Percentiles rank a stretch among this genome's conserved stretches.
phyloP scores from a whole-genome alignment of 768 basidiomycete genomes.

The Phylloporus arenicola region DNA sequence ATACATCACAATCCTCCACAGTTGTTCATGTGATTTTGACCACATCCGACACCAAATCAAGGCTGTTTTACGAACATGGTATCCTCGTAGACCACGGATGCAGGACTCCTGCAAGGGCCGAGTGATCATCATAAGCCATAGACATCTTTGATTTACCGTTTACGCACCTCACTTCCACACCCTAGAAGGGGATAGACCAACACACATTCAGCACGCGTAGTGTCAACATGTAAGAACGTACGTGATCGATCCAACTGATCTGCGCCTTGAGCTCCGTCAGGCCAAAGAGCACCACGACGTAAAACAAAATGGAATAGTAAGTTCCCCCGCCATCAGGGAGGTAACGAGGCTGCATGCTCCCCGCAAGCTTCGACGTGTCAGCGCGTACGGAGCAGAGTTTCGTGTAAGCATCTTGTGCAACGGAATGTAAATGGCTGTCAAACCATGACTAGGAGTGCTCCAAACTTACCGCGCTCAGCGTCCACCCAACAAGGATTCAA shows the following conservation, averaged over 20 bases:
- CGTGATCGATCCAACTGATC: slow-evolving; percentile 36
- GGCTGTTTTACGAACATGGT: neutral
- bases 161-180: slow-evolving; percentile 32
- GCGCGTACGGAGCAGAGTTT: neutral
- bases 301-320: slow-evolving; percentile 10
- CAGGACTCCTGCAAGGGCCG: slow-evolving; percentile 20
- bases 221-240: slow-evolving; percentile 13
- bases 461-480: neutral
- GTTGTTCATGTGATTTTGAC: neutral
- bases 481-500: neutral
- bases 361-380: neutral
- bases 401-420: neutral
- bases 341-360: neutral
- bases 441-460: neutral
- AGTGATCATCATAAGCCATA: neutral
- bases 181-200: slow-evolving; percentile 18
- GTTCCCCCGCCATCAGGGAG: neutral
- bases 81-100: slow-evolving; percentile 24
- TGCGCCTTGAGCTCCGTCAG: slow-evolving; percentile 43
- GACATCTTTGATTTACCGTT: neutral
- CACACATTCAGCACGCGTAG: neutral
- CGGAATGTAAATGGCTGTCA: neutral
- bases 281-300: slow-evolving; percentile 38
- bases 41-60: neutral
- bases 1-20: too few species aligned